Evolutionary conservation across 2,329 filamentous ascomycete species (phyloP).

Genomic region (Chrysosporium keratinophilum): DNA sequence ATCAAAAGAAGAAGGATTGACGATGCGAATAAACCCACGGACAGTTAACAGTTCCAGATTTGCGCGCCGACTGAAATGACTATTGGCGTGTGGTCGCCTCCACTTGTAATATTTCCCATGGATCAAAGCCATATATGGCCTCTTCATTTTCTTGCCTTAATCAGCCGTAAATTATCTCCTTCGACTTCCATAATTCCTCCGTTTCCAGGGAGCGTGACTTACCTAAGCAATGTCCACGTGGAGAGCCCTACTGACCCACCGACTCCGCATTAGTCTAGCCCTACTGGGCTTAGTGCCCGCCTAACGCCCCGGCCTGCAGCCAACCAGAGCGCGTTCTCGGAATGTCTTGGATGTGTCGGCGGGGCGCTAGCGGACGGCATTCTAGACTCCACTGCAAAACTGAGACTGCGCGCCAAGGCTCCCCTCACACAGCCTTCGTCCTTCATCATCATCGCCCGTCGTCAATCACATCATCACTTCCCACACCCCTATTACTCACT

Average conservation of each 20-base stretch:
- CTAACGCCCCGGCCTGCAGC: not conserved
- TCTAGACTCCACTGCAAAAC: not conserved
- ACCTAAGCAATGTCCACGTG: not conserved
- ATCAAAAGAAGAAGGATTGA: not conserved
- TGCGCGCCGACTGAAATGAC: no score
- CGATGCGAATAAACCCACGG: not conserved
- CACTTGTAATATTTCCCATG: no score
- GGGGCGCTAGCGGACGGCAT: not conserved
- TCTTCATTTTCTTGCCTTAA: no score
- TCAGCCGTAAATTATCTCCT: no score
- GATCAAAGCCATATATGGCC: no score
- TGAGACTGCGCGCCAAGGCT: conserved; percentile 5
- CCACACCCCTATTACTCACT: not conserved
- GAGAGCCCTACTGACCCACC: not conserved
- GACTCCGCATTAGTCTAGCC: not conserved
- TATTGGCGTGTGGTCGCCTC: no score
- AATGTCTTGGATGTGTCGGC: not conserved
- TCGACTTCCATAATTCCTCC: no score
- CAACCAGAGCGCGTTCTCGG: not conserved
- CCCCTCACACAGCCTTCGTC: conserved; percentile 7
- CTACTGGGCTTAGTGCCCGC: not conserved
- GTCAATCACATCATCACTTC: conserved; percentile 4
- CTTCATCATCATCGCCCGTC: not conserved
- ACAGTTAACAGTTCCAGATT: no score
- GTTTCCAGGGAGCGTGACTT: not conserved